phyloP scores from a whole-genome alignment of 306 rosid genomes.

The Casuarina glauca region DNA sequence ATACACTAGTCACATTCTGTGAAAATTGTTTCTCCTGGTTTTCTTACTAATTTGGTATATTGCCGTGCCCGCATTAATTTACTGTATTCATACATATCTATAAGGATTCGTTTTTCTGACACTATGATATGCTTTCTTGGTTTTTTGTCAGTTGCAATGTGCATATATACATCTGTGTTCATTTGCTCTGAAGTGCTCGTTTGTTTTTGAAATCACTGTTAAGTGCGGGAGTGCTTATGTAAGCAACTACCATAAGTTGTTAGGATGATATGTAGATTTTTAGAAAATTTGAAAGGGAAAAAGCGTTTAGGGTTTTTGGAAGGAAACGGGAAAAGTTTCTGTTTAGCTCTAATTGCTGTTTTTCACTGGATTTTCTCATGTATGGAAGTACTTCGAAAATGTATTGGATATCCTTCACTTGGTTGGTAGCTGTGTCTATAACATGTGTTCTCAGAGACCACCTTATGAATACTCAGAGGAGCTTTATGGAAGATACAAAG shows the following conservation, averaged over 20 bases:
- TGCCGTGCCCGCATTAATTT: not conserved
- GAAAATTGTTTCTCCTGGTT: not conserved
- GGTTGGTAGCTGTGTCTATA: not conserved
- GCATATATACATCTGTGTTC: not conserved
- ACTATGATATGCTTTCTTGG: not conserved
- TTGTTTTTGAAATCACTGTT: not conserved
- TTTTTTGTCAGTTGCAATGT: not conserved
- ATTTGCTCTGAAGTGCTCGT: not conserved
- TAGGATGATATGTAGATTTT: not conserved
- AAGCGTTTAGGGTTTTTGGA: not conserved
- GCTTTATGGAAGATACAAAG: constrained; percentile 8
- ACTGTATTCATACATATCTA: not conserved
- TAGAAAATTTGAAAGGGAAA: not conserved
- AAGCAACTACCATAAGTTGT: not conserved
- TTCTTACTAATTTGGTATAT: not conserved
- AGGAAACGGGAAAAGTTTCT: not conserved
- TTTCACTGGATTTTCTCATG: not conserved
- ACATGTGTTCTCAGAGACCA: constrained; percentile 1
- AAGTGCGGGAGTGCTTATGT: not conserved
- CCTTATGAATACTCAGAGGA: not conserved
- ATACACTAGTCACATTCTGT: no score
- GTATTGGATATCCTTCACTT: not conserved
- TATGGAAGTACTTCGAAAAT: not conserved
- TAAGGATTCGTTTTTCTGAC: not conserved
- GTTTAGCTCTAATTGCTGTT: not conserved